Conservation (phyloP, 352 stramenopile genomes). For the Pythium aquatile region DNA sequence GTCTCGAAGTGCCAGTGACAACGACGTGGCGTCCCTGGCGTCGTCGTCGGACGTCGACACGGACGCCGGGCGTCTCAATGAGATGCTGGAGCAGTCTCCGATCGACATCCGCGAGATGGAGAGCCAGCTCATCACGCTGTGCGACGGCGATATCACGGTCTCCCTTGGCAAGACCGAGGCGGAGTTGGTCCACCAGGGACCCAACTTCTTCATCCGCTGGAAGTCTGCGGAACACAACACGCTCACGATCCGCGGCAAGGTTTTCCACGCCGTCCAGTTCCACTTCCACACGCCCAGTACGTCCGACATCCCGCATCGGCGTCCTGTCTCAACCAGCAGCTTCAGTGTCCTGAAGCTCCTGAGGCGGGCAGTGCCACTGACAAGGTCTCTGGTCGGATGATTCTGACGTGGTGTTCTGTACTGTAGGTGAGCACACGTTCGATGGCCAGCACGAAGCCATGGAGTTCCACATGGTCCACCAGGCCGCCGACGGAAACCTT, state of each 20-base stretch:
- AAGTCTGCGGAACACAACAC: slow-evolving; percentile 35
- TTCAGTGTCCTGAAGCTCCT: not conserved
- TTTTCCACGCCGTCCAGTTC: slow-evolving; percentile 60
- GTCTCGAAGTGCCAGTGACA: not conserved
- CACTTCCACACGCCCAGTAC: slow-evolving; percentile 62
- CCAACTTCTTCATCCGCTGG: slow-evolving; percentile 63
- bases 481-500: slow-evolving; percentile 46
- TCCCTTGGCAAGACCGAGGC: slow-evolving; percentile 30
- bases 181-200: slow-evolving; percentile 33
- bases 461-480: slow-evolving; percentile 72
- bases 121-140: slow-evolving; percentile 17
- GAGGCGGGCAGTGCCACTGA: slow-evolving; percentile 4
- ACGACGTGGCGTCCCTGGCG: not conserved
- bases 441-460: slow-evolving; percentile 50
- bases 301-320: slow-evolving; percentile 6
- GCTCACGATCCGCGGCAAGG: slow-evolving; percentile 47
- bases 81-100: slow-evolving; percentile 42
- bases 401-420: too few relatives aligned
- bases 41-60: not conserved
- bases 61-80: not conserved
- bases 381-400: too few relatives aligned
- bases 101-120: slow-evolving; percentile 49
- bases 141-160: slow-evolving; percentile 30
- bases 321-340: not conserved
- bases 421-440: slow-evolving; percentile 64